Base-by-base conservation (phyloP, 2,329 filamentous ascomycete species). In the Stachybotrys echinatus region DNA sequence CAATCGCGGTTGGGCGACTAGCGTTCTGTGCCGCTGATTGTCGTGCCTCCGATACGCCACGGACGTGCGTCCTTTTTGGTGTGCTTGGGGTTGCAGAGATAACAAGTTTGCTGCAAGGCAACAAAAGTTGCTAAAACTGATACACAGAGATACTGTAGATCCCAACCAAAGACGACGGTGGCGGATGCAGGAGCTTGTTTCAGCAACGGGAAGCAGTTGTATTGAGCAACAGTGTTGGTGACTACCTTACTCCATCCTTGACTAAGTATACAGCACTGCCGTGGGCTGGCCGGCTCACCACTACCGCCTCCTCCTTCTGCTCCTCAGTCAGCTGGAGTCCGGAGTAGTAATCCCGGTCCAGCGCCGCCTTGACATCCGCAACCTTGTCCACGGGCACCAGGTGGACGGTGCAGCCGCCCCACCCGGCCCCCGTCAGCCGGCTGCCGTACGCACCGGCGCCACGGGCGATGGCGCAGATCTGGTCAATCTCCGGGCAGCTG, bases 331-430 rank as follows among this genome's bases (percentile, higher is more conserved):
- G 61, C 6, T 74, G 63, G 57, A 79, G 79, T 73, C 86, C 87
- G 50, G 79, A 73, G 68, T 95, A 97, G 67, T 97, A 99, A 64
- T 91, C 84, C 54, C 79, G 79, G 60, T 88, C 82, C 79, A 94
- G 84, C 5, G 89, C 89, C 61, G 81, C 76, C 66, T 81, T 89
- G 20, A 99, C 88, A 22, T 74, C 81, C 5, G 86, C 84, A 1
- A 96, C 87, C 69, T 87, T 92, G 61, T 90, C 81, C 51, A 84
- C 88, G 0, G 92, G 88, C 48, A 97, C 87, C 50, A 99, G 79
- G 72, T 99, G 94, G 51, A 99, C 92, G 53, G 84, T 94, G 72
- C 94, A 97, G 3, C 94, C 94, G 54, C 94, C 94, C 94, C 94
- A 99, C 3, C 94, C 94, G 1, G 94, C 94, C 38, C 94, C 94